Evolutionary conservation across 345 rosid genomes (phyloP).

Genomic region (Noccaea bulbosa): DNA sequence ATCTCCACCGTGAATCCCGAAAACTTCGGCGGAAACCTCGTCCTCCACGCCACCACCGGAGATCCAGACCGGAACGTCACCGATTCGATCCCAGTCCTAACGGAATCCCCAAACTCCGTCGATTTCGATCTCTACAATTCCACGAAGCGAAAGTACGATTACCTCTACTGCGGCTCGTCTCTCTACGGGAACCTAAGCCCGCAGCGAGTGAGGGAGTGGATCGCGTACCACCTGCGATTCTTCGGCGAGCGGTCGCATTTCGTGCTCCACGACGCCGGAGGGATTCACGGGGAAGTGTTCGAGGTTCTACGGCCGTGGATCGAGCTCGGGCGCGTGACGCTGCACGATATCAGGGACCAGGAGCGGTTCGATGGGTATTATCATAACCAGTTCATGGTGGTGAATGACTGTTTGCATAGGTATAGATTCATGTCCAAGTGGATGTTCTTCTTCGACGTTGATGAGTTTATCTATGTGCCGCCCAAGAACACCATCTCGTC

Average conservation of each 20-base stretch:
- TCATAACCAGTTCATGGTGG: slow-evolving; percentile 92
- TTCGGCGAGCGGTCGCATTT: slow-evolving; percentile 80
- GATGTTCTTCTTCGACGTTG: slow-evolving; percentile 94
- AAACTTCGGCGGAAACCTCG: slow-evolving; percentile 72
- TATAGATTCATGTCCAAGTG: slow-evolving; percentile 76
- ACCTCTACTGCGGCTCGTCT: slow-evolving; percentile 85
- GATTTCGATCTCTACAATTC: slow-evolving; percentile 47
- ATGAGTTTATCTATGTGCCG: slow-evolving; percentile 72
- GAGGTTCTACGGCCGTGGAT: slow-evolving; percentile 91
- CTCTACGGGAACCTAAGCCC: slow-evolving; percentile 81
- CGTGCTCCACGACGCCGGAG: slow-evolving; percentile 89
- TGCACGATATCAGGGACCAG: slow-evolving; percentile 79
- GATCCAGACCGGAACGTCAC: slow-evolving; percentile 60
- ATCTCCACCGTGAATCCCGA: slow-evolving; percentile 49
- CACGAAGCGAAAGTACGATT: slow-evolving; percentile 64
- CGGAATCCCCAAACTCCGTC: slow-evolving; percentile 54
- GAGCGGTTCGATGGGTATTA: slow-evolving; percentile 95
- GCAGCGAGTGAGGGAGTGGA: slow-evolving; percentile 83
- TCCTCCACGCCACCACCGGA: slow-evolving; percentile 72
- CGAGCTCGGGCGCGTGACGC: slow-evolving; percentile 79
- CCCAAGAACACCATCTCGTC: slow-evolving; percentile 57
- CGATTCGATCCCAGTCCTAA: slow-evolving; percentile 59
- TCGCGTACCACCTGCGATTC: slow-evolving; percentile 77
- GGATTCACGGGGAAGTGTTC: slow-evolving; percentile 68
- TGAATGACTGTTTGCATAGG: slow-evolving; percentile 86